phyloP scores from a whole-genome alignment of 371 early-diverging fungal genomes.

The Rhizopus delemar region DNA sequence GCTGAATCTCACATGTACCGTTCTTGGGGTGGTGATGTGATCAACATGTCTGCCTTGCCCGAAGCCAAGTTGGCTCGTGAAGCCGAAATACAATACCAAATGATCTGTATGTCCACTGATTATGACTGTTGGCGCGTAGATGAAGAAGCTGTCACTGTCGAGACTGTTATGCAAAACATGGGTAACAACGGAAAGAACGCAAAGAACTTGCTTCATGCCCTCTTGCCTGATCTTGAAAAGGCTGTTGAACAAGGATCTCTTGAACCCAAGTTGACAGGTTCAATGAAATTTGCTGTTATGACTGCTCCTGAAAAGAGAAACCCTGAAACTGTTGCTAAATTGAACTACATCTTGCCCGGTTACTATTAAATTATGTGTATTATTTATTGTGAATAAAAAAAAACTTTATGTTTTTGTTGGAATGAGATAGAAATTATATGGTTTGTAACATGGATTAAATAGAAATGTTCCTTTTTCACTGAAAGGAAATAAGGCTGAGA shows the following conservation, averaged over 20 bases:
- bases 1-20: constrained; percentile 97
- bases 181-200: constrained; percentile 85
- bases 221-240: constrained; percentile 75
- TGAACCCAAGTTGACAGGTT: constrained; percentile 65
- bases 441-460: too few relatives aligned
- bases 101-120: constrained; percentile 99
- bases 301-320: constrained; percentile 74
- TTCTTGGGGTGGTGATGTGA: constrained; percentile 87
- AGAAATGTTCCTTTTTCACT: too few relatives aligned
- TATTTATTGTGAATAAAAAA: too few relatives aligned
- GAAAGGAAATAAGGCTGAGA: too few relatives aligned
- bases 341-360: constrained; percentile 83
- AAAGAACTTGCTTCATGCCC: constrained; percentile 72
- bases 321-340: constrained; percentile 68
- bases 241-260: constrained; percentile 53
- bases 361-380: constrained; percentile 45
- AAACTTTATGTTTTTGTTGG: too few relatives aligned
- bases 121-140: constrained; percentile 96
- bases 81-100: constrained; percentile 96
- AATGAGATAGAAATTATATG: too few relatives aligned
- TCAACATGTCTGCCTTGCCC: constrained; percentile 97
- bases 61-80: constrained; percentile 97
- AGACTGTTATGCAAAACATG: constrained; percentile 90
- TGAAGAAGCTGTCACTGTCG: constrained; percentile 91
- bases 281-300: constrained; percentile 76